Conservation (phyloP, 75 land plant genomes). For the Sequoiadendron giganteum region DNA sequence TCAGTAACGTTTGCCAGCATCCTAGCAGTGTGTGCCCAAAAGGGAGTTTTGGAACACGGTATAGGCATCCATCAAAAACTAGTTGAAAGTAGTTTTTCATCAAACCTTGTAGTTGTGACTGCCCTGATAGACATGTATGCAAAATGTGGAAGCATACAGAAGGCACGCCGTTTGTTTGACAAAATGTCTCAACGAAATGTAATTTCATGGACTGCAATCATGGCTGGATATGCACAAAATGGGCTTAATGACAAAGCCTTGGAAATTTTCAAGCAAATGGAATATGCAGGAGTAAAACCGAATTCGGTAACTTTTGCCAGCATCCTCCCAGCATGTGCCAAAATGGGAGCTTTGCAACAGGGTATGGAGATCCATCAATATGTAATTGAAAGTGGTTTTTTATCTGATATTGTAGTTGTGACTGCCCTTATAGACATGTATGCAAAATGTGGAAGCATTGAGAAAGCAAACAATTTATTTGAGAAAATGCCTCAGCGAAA, state of each 20-base stretch:
- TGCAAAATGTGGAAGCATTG: constrained; percentile 6
- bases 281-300: neutral
- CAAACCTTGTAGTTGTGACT: constrained; percentile 7
- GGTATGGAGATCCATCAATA: neutral
- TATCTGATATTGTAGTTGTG: neutral
- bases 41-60: constrained; percentile 1
- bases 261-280: constrained; percentile 11
- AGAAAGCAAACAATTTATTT: neutral
- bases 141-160: constrained; percentile 17
- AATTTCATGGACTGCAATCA: constrained; percentile 25
- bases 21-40: constrained; percentile 7
- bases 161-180: constrained; percentile 16
- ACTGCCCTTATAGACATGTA: constrained; percentile 1
- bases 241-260: constrained; percentile 10
- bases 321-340: constrained; percentile 15
- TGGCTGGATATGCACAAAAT: constrained; percentile 15
- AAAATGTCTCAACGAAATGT: constrained; percentile 13
- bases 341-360: neutral
- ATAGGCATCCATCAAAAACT: constrained; percentile 11
- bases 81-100: neutral
- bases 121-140: constrained; percentile 21
- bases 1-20: constrained; percentile 10
- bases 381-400: neutral
- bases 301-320: neutral
- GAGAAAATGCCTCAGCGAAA: neutral